phyloP scores from a whole-genome alignment of 805 yeast species.

The Myxozyma melibiosi region DNA sequence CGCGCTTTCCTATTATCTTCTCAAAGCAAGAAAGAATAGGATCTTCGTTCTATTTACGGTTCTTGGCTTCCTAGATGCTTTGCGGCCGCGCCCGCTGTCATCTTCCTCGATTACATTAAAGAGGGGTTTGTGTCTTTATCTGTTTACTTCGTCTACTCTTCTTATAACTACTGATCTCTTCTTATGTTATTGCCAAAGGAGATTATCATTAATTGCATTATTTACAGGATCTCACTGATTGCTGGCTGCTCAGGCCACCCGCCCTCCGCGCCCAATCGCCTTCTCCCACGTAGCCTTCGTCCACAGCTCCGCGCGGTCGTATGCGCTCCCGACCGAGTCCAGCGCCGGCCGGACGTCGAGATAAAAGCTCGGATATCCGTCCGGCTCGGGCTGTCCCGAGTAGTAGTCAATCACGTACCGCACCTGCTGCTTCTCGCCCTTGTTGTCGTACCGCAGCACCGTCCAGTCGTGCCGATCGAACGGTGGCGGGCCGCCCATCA shows the following conservation, averaged over 20 bases:
- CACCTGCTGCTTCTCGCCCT: slow-evolving; percentile 54
- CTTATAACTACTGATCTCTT: too few relatives aligned
- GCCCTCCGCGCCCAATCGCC: slow-evolving; percentile 60
- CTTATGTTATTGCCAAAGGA: too few relatives aligned
- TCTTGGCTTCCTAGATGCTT: too few relatives aligned
- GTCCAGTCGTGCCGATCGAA: slow-evolving; percentile 99
- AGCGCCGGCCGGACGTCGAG: slow-evolving; percentile 95
- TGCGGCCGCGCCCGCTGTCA: too few relatives aligned
- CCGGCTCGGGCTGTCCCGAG: slow-evolving; percentile 84
- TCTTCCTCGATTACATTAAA: too few relatives aligned
- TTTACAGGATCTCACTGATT: not conserved
- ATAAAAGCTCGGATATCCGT: slow-evolving; percentile 88
- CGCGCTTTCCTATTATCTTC: too few relatives aligned
- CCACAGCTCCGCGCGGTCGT: slow-evolving; percentile 73
- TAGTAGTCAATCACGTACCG: slow-evolving; percentile 95
- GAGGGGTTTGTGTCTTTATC: not conserved
- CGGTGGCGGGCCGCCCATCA: slow-evolving; percentile 78
- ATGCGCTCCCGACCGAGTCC: slow-evolving; percentile 63
- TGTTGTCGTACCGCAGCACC: slow-evolving; percentile 60
- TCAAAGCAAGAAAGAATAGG: too few relatives aligned
- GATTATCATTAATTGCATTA: not conserved
- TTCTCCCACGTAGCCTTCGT: slow-evolving; percentile 64
- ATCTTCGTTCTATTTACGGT: too few relatives aligned
- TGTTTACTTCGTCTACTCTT: not conserved
- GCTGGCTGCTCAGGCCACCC: slow-evolving; percentile 6